A percentile compares a stretch with the other conserved stretches of the same genome.
Conservation (phyloP, 1,139 yeast genomes). For the Blastobotrys arbuscula region DNA sequence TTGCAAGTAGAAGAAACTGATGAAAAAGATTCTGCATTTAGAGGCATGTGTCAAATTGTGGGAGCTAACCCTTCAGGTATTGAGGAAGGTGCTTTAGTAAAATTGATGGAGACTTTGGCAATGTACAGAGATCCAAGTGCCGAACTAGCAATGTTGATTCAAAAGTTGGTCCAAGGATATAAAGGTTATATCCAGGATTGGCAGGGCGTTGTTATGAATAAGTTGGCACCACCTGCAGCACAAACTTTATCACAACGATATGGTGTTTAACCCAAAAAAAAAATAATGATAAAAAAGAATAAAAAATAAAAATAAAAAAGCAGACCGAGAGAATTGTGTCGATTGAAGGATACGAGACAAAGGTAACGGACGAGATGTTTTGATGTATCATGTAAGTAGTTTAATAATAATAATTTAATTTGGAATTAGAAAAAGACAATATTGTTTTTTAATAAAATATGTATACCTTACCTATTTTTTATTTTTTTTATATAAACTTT, state of each 20-base stretch:
- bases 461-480: too few relatives aligned
- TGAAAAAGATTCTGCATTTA: constrained; percentile 75
- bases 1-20: constrained; percentile 62
- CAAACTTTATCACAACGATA: constrained; percentile 20
- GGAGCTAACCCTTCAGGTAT: constrained; percentile 63
- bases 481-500: too few relatives aligned
- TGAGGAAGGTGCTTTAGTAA: constrained; percentile 46
- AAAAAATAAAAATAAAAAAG: neutral
- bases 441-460: too few relatives aligned
- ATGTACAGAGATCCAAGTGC: constrained; percentile 44
- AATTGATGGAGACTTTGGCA: constrained; percentile 60
- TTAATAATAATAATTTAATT: neutral
- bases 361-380: too few relatives aligned
- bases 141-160: constrained; percentile 30
- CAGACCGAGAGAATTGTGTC: too few relatives aligned
- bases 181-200: constrained; percentile 33
- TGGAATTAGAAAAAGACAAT: neutral
- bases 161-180: constrained; percentile 35
- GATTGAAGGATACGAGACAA: too few relatives aligned
- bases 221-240: constrained; percentile 20
- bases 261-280: neutral
- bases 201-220: constrained; percentile 24
- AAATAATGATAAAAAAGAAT: neutral
- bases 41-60: constrained; percentile 69
- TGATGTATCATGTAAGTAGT: neutral